Percentiles rank a stretch among this genome's conserved stretches.
phyloP scores from a whole-genome alignment of 1,139 yeast genomes.

The Scheffersomyces quercinus region DNA sequence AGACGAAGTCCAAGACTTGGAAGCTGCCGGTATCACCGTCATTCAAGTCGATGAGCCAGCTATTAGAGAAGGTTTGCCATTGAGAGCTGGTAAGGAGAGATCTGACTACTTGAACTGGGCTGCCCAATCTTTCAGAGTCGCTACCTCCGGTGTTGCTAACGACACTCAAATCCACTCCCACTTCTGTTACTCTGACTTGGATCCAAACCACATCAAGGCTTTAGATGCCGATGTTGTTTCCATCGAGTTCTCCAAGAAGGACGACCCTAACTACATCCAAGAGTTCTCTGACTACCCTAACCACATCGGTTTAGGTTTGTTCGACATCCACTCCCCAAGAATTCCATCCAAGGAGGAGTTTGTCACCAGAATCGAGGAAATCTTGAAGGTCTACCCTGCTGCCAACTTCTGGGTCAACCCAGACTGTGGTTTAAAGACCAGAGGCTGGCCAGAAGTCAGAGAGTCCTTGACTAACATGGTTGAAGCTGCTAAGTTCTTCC shows the following conservation, averaged over 20 bases:
- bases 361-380: constrained; percentile 88
- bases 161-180: constrained; percentile 98
- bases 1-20: constrained; percentile 97
- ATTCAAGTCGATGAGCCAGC: constrained; percentile 99
- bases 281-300: constrained; percentile 98
- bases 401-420: constrained; percentile 99
- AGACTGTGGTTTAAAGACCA: constrained; percentile 99
- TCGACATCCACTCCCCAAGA: constrained; percentile 99
- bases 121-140: constrained; percentile 99
- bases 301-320: constrained; percentile 99
- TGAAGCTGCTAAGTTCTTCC: constrained; percentile 95
- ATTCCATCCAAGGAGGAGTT: constrained; percentile 97
- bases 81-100: constrained; percentile 97
- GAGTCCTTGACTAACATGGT: constrained; percentile 96
- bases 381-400: constrained; percentile 95
- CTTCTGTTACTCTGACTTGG: constrained; percentile 99
- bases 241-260: constrained; percentile 99
- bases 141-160: constrained; percentile 96
- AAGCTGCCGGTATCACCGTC: constrained; percentile 96
- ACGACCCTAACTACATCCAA: constrained; percentile 95
- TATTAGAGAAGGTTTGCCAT: constrained; percentile 99
- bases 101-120: constrained; percentile 97
- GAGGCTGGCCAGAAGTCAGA: constrained; percentile 90
- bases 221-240: constrained; percentile 99
- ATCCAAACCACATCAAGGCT: constrained; percentile 99